Evolutionary conservation across 306 rosid species (phyloP).

Genomic region (Leucaena leucocephala): DNA sequence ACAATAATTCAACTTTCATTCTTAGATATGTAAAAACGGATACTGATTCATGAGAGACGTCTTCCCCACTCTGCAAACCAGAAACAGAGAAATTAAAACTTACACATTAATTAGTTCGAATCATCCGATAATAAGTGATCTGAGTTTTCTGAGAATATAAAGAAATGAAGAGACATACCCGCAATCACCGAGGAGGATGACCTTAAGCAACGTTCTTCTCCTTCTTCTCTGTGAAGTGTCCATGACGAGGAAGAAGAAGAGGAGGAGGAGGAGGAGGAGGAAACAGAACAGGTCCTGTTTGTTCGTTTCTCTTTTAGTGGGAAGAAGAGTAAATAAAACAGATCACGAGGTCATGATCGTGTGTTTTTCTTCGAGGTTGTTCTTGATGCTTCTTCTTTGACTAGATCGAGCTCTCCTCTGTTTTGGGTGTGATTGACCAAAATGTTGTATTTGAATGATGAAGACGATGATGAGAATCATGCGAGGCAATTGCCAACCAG

Average conservation of each 20-base stretch:
- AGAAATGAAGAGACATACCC: conserved; percentile 56
- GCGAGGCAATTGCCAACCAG: conserved; percentile 47
- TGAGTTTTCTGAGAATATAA: background rate
- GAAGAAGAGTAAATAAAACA: background rate
- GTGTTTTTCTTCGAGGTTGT: conserved; percentile 31
- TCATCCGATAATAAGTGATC: background rate
- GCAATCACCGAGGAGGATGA: conserved; percentile 89
- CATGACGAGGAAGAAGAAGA: background rate
- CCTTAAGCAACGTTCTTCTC: conserved; percentile 48
- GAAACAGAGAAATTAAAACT: background rate
- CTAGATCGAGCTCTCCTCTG: conserved; percentile 11
- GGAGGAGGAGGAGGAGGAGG: no score
- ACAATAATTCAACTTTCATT: background rate
- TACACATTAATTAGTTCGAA: background rate
- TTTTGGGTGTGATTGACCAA: conserved; percentile 13
- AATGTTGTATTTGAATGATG: conserved; percentile 41
- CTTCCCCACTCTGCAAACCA: conserved; percentile 78
- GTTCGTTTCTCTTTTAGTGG: background rate
- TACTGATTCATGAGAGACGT: conserved; percentile 94
- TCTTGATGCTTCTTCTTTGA: conserved; percentile 45
- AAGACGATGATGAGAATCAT: conserved; percentile 36
- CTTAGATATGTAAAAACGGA: conserved; percentile 40
- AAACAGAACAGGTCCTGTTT: background rate
- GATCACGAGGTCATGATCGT: conserved; percentile 13
- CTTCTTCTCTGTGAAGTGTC: background rate